These are phyloP conservation scores for Diddensiella caesifluorescens DNA, from an alignment of 805 yeast genomes.

Conservation along the genomic window DNA sequence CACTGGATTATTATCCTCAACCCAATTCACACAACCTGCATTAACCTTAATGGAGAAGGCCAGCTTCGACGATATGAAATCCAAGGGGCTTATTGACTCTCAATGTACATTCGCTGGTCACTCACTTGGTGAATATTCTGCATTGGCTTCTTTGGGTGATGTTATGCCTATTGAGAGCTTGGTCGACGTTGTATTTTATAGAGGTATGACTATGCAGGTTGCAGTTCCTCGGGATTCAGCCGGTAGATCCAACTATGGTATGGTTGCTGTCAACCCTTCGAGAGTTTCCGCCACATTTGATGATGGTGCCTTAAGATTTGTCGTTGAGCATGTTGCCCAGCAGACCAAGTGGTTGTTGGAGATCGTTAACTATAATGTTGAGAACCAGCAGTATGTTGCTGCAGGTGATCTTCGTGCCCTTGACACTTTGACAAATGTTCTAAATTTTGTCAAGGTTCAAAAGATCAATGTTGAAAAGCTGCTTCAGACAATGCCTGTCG, in stretches of 20 bases:
- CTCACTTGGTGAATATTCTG: constrained; percentile 98
- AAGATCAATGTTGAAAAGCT: constrained; percentile 88
- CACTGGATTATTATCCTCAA: constrained; percentile 92
- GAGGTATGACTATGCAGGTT: constrained; percentile 99
- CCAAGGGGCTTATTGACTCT: constrained; percentile 91
- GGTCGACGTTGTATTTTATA: constrained; percentile 96
- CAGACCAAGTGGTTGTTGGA: constrained; percentile 92
- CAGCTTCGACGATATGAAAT: constrained; percentile 92
- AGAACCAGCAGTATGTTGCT: constrained; percentile 95
- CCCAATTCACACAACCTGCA: constrained; percentile 99
- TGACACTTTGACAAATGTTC: constrained; percentile 86
- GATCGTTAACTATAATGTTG: constrained; percentile 97
- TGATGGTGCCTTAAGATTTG: constrained; percentile 91
- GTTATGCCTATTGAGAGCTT: constrained; percentile 98
- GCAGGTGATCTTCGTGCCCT: constrained; percentile 98
- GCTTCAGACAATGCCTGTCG: constrained; percentile 75
- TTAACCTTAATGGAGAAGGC: constrained; percentile 99
- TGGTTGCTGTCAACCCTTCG: constrained; percentile 97
- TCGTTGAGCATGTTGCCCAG: constrained; percentile 78
- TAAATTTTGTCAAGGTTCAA: constrained; percentile 89
- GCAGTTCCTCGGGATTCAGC: constrained; percentile 95
- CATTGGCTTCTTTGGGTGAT: constrained; percentile 93
- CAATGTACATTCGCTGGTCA: constrained; percentile 98
- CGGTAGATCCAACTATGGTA: constrained; percentile 98
- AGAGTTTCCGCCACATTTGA: constrained; percentile 83